Base-by-base conservation (phyloP, 192 early-diverging fungal species). In the Coemansia sp. region DNA sequence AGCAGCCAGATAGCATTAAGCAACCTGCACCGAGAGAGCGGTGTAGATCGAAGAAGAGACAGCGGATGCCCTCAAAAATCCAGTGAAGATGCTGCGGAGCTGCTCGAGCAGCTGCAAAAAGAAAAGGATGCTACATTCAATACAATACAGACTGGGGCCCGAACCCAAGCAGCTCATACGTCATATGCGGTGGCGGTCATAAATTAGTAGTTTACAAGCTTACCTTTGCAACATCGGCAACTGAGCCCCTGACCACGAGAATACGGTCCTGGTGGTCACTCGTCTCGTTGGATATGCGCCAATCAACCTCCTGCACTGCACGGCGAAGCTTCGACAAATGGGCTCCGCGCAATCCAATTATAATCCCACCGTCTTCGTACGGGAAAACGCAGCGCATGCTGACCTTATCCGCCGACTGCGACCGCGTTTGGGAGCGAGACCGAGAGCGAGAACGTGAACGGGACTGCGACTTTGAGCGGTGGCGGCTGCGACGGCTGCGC, bases 241-340 rank as follows among this genome's bases (percentile, higher is more conserved):
- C 64, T 4, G 71, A 35, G 64, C 77, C 77, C 25, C 55, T 57
- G 52, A 80, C 59, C 12, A 70, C 71, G 10, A 80, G 49, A 28
- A 80, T 61, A 54, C 77, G 77, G 58, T 80, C 77, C 54, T 80
- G 77, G 29, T 58, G 61, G 49, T 80, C 71, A 56, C 67, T 74
- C 6, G 77, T 73, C 35, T 80, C 77, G 60, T 69, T 80, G 28
- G 77, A 80, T n/a, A 80, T 80, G 58, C 64, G 66, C 77, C 71
- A 74, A 55, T 80, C 77, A 12, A 80, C 77, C 16, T 40, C 22
- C 11, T 58, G 60, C 40, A 67, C 50, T 9, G 71, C 42, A 9
- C 56, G 53, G 32, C 77, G 77, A 56, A 80, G 64, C 67, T 80
- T 80, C 5, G 67, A 54, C 24, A 80, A 67, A 51, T 80, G 77